These are phyloP conservation scores for Pyrenopolyporus hunteri DNA, from an alignment of 495 filamentous ascomycete genomes.

Conservation along the genomic window DNA sequence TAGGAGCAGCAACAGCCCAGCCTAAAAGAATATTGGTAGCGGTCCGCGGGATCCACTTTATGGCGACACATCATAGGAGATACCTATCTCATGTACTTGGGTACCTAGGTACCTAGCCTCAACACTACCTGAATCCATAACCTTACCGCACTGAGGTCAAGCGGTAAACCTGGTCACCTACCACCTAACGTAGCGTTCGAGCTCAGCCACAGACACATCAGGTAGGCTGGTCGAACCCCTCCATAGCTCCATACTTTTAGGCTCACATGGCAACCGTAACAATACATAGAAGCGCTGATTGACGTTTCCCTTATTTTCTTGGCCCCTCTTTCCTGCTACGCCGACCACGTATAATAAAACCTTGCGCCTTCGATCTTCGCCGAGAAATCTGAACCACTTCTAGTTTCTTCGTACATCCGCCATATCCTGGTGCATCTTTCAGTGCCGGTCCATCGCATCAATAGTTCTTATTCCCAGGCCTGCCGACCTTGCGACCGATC, in stretches of 20 bases:
- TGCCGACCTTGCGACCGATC: slow-evolving; percentile 27
- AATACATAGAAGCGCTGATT: slow-evolving; percentile 14
- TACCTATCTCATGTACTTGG: no score
- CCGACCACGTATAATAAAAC: slow-evolving; percentile 27
- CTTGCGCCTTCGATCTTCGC: slow-evolving; percentile 9
- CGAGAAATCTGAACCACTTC: not conserved
- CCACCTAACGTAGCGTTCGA: not conserved
- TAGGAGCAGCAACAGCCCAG: not conserved
- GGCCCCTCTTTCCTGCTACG: slow-evolving; percentile 36
- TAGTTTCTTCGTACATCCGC: not conserved
- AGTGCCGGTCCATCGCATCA: slow-evolving; percentile 2
- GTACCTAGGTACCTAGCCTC: no score
- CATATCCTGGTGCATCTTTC: slow-evolving; percentile 9
- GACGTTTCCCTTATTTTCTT: slow-evolving; percentile 23
- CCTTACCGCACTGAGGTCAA: no score
- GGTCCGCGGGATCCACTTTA: not conserved
- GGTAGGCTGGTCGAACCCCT: slow-evolving; percentile 31
- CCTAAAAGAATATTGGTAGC: not conserved
- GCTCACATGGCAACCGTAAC: slow-evolving; percentile 40
- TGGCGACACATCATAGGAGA: no score
- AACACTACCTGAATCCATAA: no score
- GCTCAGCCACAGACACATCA: not conserved
- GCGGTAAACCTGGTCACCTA: no score
- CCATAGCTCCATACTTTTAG: slow-evolving; percentile 35
- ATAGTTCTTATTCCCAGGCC: slow-evolving; percentile 5